These are phyloP conservation scores for Talaromyces liani DNA, from an alignment of 495 filamentous ascomycete genomes.

Conservation along the genomic window DNA sequence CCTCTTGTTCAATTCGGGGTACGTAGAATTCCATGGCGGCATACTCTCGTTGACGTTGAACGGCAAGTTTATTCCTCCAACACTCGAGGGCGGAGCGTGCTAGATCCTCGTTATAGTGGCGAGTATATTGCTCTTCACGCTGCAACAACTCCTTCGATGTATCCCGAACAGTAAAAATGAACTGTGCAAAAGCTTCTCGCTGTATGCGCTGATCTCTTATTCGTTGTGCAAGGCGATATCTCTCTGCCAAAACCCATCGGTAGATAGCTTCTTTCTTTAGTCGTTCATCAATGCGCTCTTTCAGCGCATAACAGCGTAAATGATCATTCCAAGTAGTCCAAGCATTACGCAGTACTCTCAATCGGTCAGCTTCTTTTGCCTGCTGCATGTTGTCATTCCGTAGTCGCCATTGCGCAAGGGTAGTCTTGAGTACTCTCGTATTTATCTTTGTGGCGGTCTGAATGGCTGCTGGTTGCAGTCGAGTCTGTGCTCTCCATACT, in stretches of 20 bases:
- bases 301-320: conserved; percentile 48
- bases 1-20: conserved; percentile 40
- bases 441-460: conserved; percentile 40
- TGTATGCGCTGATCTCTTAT: conserved; percentile 45
- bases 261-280: conserved; percentile 52
- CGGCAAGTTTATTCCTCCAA: conserved; percentile 36
- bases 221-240: conserved; percentile 44
- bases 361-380: conserved; percentile 46
- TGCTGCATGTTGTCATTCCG: conserved; percentile 41
- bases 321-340: conserved; percentile 63
- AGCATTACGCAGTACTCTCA: conserved; percentile 47
- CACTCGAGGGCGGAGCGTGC: conserved; percentile 29
- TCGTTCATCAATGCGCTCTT: conserved; percentile 49
- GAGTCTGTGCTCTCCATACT: conserved; percentile 14
- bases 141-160: conserved; percentile 32
- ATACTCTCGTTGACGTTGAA: conserved; percentile 39
- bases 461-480: conserved; percentile 39
- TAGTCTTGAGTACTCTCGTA: conserved; percentile 38
- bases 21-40: conserved; percentile 47
- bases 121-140: conserved; percentile 29
- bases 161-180: conserved; percentile 31
- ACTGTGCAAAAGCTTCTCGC: conserved; percentile 33
- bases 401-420: conserved; percentile 45
- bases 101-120: conserved; percentile 23
- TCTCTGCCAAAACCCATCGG: conserved; percentile 54